phyloP scores from a whole-genome alignment of 164 flowering plant species.

The Dillenia suffruticosa region DNA sequence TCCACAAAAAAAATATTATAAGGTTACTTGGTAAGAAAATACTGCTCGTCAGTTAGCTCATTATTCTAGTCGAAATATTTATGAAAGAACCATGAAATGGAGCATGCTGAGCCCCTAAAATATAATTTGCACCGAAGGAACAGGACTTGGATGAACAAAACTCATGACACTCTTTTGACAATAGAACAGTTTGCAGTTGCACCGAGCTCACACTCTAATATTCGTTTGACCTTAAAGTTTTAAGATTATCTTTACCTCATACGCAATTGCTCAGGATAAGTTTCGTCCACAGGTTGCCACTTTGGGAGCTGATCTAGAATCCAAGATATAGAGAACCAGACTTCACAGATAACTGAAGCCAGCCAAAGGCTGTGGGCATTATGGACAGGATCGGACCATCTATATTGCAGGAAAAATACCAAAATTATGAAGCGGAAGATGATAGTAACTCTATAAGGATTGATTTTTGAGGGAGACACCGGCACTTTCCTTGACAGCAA shows the following conservation, averaged over 20 bases:
- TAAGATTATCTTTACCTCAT: constrained; percentile 10
- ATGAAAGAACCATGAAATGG: too few species aligned
- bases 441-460: constrained; percentile 19
- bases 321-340: constrained; percentile 24
- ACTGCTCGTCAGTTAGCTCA: too few species aligned
- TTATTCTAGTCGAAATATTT: too few species aligned
- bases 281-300: constrained; percentile 18
- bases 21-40: too few species aligned
- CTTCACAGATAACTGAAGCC: constrained; percentile 21
- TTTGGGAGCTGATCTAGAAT: constrained; percentile 21
- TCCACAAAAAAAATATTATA: too few species aligned
- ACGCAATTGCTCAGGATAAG: constrained; percentile 15
- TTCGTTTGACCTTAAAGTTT: too few species aligned
- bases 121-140: too few species aligned
- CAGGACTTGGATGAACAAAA: too few species aligned
- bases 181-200: too few species aligned
- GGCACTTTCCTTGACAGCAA: constrained; percentile 22
- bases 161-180: too few species aligned
- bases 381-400: constrained; percentile 14
- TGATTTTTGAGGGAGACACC: constrained; percentile 15
- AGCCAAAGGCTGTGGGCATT: constrained; percentile 24
- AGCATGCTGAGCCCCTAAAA: too few species aligned
- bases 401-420: constrained; percentile 14
- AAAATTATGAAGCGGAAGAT: constrained; percentile 16
- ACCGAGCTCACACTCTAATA: too few species aligned